Evolutionary conservation across 495 filamentous ascomycete genomes (phyloP).

Genomic region (Penicillium malachiteum): DNA sequence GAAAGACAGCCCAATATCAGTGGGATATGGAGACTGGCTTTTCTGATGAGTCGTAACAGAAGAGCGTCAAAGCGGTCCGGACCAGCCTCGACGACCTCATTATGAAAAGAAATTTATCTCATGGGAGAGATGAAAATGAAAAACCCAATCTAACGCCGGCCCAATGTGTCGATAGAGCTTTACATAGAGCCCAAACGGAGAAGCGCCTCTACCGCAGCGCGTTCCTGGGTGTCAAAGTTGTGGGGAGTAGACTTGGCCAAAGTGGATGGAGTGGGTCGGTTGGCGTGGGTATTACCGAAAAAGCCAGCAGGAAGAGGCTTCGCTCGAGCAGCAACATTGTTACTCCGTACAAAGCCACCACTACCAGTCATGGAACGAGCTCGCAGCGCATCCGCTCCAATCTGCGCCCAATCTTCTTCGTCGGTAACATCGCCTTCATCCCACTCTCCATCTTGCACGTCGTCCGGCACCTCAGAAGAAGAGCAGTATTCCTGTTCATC

Average conservation of each 20-base stretch:
- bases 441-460: constrained; percentile 59
- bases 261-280: constrained; percentile 38
- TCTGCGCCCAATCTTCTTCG: constrained; percentile 93
- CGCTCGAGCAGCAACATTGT: constrained; percentile 22
- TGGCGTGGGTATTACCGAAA: constrained; percentile 17
- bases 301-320: constrained; percentile 44
- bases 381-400: constrained; percentile 81
- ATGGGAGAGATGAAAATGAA: constrained; percentile 10
- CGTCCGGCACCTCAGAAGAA: constrained; percentile 70
- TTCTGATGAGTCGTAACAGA: constrained; percentile 15
- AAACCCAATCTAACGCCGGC: constrained; percentile 26
- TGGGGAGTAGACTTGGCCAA: constrained; percentile 40
- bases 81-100: constrained; percentile 33
- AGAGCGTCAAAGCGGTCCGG: constrained; percentile 27
- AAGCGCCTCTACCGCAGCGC: constrained; percentile 81
- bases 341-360: constrained; percentile 34
- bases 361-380: constrained; percentile 59
- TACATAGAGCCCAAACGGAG: constrained; percentile 85
- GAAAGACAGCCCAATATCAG: not conserved
- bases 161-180: constrained; percentile 34
- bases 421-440: constrained; percentile 87
- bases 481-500: constrained; percentile 64
- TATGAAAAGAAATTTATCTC: constrained; percentile 18
- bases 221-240: constrained; percentile 55
- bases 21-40: constrained; percentile 2